Conservation (phyloP, 306 rosid species). For the Quercus gilva region DNA sequence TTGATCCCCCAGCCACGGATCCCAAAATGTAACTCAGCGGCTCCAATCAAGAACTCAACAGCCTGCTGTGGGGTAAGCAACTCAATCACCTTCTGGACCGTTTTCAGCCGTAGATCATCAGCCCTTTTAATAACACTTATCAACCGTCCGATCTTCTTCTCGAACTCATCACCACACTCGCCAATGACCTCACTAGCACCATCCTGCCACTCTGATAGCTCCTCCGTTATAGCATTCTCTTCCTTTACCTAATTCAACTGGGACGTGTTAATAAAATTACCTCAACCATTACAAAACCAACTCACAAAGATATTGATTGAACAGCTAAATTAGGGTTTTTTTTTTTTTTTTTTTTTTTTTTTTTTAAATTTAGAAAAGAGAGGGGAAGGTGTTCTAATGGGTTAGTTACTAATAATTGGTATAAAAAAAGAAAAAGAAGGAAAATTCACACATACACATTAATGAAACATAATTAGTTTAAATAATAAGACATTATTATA, state of each 20-base stretch:
- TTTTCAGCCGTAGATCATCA: conserved; percentile 71
- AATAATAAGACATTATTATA: too few species aligned
- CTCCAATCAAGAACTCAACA: conserved; percentile 66
- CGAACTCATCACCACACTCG: conserved; percentile 20
- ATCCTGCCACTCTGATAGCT: conserved; percentile 88
- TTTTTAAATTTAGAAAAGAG: too few species aligned
- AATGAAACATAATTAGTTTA: too few species aligned
- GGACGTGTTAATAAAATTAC: too few species aligned
- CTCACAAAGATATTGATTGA: too few species aligned
- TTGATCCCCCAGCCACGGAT: conserved; percentile 66
- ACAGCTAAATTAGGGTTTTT: too few species aligned
- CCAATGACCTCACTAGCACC: conserved; percentile 56
- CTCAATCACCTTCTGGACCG: conserved; percentile 52
- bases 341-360: too few species aligned
- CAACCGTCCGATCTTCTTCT: conserved; percentile 42
- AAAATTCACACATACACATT: too few species aligned
- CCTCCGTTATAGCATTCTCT: conserved; percentile 74
- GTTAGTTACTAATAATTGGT: too few species aligned
- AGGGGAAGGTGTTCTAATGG: too few species aligned
- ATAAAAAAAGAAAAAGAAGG: too few species aligned
- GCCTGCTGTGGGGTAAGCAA: conserved; percentile 72
- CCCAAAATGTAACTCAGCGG: conserved; percentile 68
- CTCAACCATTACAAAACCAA: too few species aligned
- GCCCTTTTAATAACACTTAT: conserved; percentile 54
- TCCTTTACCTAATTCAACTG: conserved; percentile 51